Evolutionary conservation across 495 filamentous ascomycete species (phyloP).

Genomic region (Cairneyella variabilis): DNA sequence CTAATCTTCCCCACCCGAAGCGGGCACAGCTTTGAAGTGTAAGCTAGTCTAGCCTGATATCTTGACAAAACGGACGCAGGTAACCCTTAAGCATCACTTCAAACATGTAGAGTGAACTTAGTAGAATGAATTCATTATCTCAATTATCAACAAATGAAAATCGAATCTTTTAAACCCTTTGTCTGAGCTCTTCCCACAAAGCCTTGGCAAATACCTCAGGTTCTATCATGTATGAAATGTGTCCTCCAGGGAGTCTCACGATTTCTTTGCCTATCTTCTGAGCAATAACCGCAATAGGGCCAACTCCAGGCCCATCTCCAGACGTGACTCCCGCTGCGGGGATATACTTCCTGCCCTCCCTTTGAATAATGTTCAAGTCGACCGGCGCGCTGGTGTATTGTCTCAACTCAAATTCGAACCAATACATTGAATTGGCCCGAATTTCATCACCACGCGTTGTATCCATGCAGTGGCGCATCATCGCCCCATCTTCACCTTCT

Average conservation of each 20-base stretch:
- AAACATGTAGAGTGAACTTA: too few species aligned
- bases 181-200: neutral
- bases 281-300: conserved; percentile 1
- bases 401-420: conserved; percentile 3
- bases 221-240: neutral
- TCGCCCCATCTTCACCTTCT: neutral
- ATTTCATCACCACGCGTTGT: neutral
- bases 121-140: too few species aligned
- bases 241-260: neutral
- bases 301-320: conserved; percentile 3
- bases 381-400: conserved; percentile 3
- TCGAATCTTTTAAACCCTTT: neutral
- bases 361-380: neutral
- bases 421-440: conserved; percentile 1
- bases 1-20: too few species aligned
- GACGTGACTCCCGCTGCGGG: conserved; percentile 1
- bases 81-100: too few species aligned
- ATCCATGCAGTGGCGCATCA: neutral
- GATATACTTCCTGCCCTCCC: neutral
- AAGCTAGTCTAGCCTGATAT: too few species aligned
- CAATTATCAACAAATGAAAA: too few species aligned
- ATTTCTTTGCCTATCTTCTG: conserved; percentile 1
- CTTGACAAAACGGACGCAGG: too few species aligned
- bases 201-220: neutral
- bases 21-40: too few species aligned